These are phyloP conservation scores for Lactarius akahatsu DNA, from an alignment of 768 basidiomycete genomes.

Conservation along the genomic window DNA sequence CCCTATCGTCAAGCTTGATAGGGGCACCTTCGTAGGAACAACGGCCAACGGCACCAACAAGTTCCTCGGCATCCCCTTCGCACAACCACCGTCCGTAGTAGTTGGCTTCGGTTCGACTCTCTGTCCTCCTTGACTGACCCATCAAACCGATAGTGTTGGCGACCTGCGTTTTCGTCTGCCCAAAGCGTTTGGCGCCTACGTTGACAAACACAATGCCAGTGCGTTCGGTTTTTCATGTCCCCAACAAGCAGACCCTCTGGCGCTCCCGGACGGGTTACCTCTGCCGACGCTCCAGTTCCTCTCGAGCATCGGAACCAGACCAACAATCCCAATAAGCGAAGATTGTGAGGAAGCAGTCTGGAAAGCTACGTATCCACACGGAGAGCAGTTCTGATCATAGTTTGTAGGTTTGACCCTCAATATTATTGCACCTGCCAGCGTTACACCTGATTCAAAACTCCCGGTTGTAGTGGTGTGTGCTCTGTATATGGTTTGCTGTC, in stretches of 20 bases:
- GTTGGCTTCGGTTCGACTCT: background rate
- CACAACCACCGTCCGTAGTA: conserved; percentile 40
- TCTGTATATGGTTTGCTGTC: background rate
- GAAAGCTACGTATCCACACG: no score
- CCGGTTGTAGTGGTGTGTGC: conserved; percentile 32
- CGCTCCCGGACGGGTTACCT: background rate
- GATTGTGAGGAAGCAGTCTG: conserved; percentile 24
- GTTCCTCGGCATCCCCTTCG: conserved; percentile 45
- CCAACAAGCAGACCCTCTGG: conserved; percentile 24
- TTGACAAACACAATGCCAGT: conserved; percentile 24
- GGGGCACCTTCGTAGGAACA: conserved; percentile 35
- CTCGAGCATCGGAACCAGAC: background rate
- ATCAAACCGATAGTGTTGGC: conserved; percentile 32
- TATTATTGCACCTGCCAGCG: conserved; percentile 25
- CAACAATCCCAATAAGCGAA: conserved; percentile 9
- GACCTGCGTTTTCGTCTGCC: conserved; percentile 43
- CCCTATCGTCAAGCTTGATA: conserved; percentile 33
- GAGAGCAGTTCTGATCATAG: background rate
- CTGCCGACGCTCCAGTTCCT: conserved; percentile 2
- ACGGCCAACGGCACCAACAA: conserved; percentile 30
- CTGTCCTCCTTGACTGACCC: background rate
- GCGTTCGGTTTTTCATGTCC: conserved; percentile 31
- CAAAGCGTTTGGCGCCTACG: conserved; percentile 17
- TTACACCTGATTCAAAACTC: conserved; percentile 10
- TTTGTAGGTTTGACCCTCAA: conserved; percentile 31